Percentiles rank a stretch among this genome's conserved stretches.
Evolutionary conservation across 225 moss, liverwort and hornwort species (phyloP).

Genomic region (Physcomitrellopsis africana): DNA sequence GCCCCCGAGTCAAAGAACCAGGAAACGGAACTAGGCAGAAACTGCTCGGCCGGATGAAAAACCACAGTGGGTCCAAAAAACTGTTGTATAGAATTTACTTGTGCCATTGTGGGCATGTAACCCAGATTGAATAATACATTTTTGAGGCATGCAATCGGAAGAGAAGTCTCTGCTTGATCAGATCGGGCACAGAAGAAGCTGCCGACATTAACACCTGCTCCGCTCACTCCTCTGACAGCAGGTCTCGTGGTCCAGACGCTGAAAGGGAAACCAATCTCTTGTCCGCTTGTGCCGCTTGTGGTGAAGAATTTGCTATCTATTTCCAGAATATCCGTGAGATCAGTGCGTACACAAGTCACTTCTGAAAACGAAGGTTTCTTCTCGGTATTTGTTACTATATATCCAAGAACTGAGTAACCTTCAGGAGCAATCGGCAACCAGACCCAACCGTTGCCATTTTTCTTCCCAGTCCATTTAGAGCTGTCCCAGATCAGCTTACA

Average conservation of each 20-base stretch:
- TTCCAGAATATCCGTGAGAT: constrained; percentile 62
- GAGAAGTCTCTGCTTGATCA: constrained; percentile 24
- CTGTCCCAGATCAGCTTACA: constrained; percentile 74
- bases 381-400: constrained; percentile 52
- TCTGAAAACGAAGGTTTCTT: constrained; percentile 48
- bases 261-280: constrained; percentile 44
- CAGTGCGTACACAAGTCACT: constrained; percentile 64
- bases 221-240: constrained; percentile 45
- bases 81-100: constrained; percentile 50
- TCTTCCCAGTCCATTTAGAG: constrained; percentile 57
- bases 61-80: constrained; percentile 72
- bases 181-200: constrained; percentile 53
- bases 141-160: constrained; percentile 48
- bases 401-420: constrained; percentile 74
- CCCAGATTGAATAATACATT: constrained; percentile 34
- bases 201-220: constrained; percentile 61
- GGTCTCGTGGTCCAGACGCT: constrained; percentile 71
- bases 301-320: constrained; percentile 57
- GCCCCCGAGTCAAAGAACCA: constrained; percentile 80
- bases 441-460: constrained; percentile 56
- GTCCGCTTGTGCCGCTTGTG: constrained; percentile 14
- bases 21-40: constrained; percentile 58
- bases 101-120: constrained; percentile 70
- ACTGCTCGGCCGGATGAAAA: constrained; percentile 71
- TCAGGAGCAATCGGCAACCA: constrained; percentile 70